A percentile compares a stretch with the other conserved stretches of the same genome.
phyloP scores from a whole-genome alignment of 129 eudicot genomes.

The Flaveria trinervia region DNA sequence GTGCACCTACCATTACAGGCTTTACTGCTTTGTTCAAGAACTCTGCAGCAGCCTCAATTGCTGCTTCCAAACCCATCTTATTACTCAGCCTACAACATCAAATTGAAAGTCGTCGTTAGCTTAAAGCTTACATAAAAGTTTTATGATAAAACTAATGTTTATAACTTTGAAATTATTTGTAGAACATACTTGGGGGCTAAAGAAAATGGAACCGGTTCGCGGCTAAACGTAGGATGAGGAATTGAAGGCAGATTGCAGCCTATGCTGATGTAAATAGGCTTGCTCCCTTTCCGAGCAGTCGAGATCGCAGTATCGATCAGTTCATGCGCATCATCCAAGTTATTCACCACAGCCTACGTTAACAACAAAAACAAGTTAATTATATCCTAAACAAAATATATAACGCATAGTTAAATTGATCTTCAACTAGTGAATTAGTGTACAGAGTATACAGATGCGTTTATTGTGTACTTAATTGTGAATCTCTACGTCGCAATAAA shows the following conservation, averaged over 20 bases:
- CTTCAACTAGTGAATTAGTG: no score
- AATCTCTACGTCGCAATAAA: no score
- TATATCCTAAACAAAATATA: no score
- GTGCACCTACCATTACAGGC: conserved; percentile 77
- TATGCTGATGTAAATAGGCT: conserved; percentile 74
- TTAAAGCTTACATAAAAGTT: neutral
- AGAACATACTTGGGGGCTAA: conserved; percentile 59
- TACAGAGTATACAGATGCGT: no score
- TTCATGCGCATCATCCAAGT: conserved; percentile 78
- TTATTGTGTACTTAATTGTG: no score
- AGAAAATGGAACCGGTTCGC: conserved; percentile 69
- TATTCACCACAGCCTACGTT: conserved; percentile 69
- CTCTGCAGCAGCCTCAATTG: conserved; percentile 67
- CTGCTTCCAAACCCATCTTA: conserved; percentile 68
- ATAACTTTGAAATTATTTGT: neutral
- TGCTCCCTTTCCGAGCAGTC: conserved; percentile 74
- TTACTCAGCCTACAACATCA: conserved; percentile 55
- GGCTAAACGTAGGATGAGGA: conserved; percentile 67
- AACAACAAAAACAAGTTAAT: conserved; percentile 7
- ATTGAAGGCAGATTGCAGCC: conserved; percentile 68
- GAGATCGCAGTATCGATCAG: conserved; percentile 73
- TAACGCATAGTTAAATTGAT: no score
- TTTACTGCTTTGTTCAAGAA: conserved; percentile 75
- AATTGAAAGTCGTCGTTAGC: neutral
- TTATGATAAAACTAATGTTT: no score